Evolutionary conservation across 2,329 filamentous ascomycete genomes (phyloP).

Genomic region (Aureobasidium namibiae): DNA sequence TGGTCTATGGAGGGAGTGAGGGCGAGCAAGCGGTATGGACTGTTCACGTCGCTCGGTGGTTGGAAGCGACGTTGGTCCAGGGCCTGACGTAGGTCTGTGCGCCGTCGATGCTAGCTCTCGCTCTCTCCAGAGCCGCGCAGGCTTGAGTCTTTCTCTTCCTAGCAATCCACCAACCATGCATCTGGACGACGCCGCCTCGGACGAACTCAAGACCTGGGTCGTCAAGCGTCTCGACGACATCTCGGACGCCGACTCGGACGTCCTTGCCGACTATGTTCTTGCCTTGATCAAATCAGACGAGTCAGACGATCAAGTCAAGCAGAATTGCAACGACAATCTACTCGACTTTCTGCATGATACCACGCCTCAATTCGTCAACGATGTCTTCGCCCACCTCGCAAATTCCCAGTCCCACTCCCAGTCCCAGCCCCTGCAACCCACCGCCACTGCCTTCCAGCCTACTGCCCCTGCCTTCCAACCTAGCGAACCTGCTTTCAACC

Average conservation of each 20-base stretch:
- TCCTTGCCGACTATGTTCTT: conserved; percentile 77
- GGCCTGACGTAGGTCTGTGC: background rate
- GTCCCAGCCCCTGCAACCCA: conserved; percentile 4
- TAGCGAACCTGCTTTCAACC: conserved; percentile 17
- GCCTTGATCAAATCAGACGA: conserved; percentile 66
- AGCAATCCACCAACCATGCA: conserved; percentile 34
- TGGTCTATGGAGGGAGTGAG: background rate
- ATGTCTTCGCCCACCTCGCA: conserved; percentile 60
- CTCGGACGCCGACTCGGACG: conserved; percentile 71
- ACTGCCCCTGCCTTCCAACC: conserved; percentile 1
- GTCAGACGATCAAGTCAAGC: conserved; percentile 53
- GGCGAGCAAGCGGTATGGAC: no score
- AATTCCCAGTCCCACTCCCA: no score
- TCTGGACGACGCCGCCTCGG: conserved; percentile 45
- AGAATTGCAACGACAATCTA: conserved; percentile 63
- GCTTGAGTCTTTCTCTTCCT: no score
- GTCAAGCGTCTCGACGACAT: conserved; percentile 69
- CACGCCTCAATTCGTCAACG: conserved; percentile 54
- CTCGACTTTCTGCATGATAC: conserved; percentile 65
- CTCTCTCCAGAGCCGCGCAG: no score
- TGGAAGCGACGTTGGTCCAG: background rate
- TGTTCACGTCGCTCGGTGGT: background rate
- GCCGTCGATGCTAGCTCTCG: background rate
- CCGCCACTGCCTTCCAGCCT: conserved; percentile 9
- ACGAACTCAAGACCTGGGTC: conserved; percentile 66